Conservation (phyloP, 139 green algal genomes). For the Diplosphaera chodatii region DNA sequence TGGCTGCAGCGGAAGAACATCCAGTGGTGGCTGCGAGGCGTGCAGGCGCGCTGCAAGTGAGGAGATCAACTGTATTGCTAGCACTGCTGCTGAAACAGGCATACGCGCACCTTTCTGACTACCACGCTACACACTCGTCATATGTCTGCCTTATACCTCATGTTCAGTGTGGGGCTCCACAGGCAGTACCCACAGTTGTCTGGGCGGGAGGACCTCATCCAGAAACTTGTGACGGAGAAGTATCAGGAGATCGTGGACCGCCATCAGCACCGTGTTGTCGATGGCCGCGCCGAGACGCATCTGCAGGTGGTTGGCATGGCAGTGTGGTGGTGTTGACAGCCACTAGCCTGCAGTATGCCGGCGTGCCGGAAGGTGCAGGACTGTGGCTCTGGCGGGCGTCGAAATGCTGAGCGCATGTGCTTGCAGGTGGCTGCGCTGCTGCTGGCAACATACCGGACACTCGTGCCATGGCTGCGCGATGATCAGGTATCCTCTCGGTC, state of each 20-base stretch:
- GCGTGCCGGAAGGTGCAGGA: no score
- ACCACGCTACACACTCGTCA: no score
- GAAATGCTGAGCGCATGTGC: background rate
- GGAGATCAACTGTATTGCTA: background rate
- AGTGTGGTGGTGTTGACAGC: no score
- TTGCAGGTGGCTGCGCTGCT: conserved; percentile 19
- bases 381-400: no score
- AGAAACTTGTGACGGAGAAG: background rate
- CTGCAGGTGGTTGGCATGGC: no score
- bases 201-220: conserved; percentile 13
- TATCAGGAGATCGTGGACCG: conserved; percentile 1
- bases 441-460: conserved; percentile 19
- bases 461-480: conserved; percentile 27
- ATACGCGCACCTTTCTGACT: no score
- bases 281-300: conserved; percentile 25
- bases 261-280: conserved; percentile 3
- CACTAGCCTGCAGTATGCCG: no score
- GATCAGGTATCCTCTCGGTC: no score
- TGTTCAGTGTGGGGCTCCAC: no score
- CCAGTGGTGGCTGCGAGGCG: conserved; percentile 18
- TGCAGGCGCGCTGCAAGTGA: conserved; percentile 16
- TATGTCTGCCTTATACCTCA: no score
- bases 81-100: no score
- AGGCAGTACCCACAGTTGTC: conserved; percentile 20
- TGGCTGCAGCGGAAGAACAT: conserved; percentile 29